phyloP scores from a whole-genome alignment of 75 land plant genomes.

The Pinus tabuliformis region DNA sequence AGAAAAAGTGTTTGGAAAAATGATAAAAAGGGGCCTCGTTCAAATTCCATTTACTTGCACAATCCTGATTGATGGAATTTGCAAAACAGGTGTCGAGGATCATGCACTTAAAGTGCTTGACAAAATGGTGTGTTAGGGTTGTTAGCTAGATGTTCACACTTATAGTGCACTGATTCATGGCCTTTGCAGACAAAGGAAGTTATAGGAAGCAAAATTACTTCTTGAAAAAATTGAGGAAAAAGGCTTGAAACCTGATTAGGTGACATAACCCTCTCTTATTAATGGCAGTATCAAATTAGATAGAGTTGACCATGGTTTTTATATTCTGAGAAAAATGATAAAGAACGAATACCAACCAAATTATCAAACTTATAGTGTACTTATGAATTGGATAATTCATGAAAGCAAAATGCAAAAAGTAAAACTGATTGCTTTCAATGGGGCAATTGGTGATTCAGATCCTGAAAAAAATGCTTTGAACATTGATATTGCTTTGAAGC shows the following conservation, averaged over 20 bases:
- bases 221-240: constrained; percentile 34
- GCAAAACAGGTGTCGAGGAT: constrained; percentile 34
- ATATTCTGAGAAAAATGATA: constrained; percentile 37
- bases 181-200: constrained; percentile 40
- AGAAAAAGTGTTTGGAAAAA: constrained; percentile 20
- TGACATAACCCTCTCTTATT: constrained; percentile 59
- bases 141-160: constrained; percentile 36
- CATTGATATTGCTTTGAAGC: constrained; percentile 32
- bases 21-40: constrained; percentile 26
- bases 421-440: not conserved
- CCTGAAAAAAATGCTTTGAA: constrained; percentile 11
- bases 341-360: constrained; percentile 43
- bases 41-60: constrained; percentile 40
- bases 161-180: constrained; percentile 49
- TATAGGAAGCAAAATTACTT: constrained; percentile 36
- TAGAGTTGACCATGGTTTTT: constrained; percentile 43
- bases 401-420: constrained; percentile 12
- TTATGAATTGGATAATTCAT: constrained; percentile 45
- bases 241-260: constrained; percentile 42
- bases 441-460: constrained; percentile 1
- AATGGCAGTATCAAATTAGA: constrained; percentile 44
- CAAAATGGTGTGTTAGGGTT: constrained; percentile 31
- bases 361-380: constrained; percentile 37
- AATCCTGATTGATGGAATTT: constrained; percentile 42
- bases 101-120: constrained; percentile 32